Evolutionary conservation across 2,329 filamentous ascomycete genomes (phyloP).

Genomic region (Alternaria alternata): DNA sequence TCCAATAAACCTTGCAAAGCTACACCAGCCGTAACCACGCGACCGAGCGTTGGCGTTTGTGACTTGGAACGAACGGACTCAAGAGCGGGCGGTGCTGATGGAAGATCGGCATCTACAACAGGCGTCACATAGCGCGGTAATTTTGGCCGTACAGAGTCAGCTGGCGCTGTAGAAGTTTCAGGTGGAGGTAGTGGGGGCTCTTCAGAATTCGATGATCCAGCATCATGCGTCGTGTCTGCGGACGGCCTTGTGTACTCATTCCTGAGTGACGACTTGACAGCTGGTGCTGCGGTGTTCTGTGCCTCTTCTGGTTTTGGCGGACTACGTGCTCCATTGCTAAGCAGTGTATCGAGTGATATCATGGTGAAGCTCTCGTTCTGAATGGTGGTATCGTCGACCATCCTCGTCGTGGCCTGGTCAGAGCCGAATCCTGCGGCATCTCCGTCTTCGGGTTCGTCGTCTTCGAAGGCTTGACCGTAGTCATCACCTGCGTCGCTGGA

Average conservation of each 20-base stretch:
- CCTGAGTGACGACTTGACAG: constrained; percentile 21
- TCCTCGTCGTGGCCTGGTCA: constrained; percentile 44
- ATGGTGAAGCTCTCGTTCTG: constrained; percentile 62
- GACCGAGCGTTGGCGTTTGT: constrained; percentile 44
- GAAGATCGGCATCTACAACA: constrained; percentile 34
- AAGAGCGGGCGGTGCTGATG: constrained; percentile 43
- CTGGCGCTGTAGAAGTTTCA: constrained; percentile 8
- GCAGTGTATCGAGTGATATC: constrained; percentile 58
- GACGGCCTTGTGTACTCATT: constrained; percentile 23
- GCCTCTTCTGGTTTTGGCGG: constrained; percentile 27
- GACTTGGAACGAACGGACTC: constrained; percentile 31
- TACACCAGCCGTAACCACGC: constrained; percentile 50
- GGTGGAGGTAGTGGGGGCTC: constrained; percentile 19
- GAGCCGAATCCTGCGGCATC: constrained; percentile 37
- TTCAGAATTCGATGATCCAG: background rate
- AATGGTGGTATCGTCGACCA: constrained; percentile 56
- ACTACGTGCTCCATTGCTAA: constrained; percentile 40
- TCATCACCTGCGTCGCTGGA: constrained; percentile 7
- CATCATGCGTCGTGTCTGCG: background rate
- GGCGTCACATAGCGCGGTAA: constrained; percentile 40
- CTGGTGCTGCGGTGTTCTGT: constrained; percentile 11
- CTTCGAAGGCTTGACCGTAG: constrained; percentile 8
- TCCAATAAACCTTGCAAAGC: constrained; percentile 50
- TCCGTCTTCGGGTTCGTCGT: constrained; percentile 29
- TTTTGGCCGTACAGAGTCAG: constrained; percentile 23